Base-by-base conservation (phyloP, 169 alveolate genomes). In the Cryptosporidium andersoni region DNA sequence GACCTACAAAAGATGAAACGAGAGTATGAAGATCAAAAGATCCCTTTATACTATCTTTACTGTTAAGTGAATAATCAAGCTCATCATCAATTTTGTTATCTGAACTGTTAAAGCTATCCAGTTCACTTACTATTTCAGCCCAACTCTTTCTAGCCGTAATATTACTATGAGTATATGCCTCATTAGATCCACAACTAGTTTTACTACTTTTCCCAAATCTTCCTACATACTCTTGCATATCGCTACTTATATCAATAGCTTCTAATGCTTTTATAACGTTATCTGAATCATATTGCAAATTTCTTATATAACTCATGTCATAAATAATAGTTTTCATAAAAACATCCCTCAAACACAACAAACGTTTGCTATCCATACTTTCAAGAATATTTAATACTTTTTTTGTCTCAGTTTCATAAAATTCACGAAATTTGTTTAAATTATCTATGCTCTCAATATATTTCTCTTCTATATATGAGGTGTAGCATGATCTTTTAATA, bases 321-420 rank as follows among this genome's bases (percentile, higher is more conserved):
- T 64, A 81, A 55, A 81, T 66, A 64, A 81, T 56, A 60, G 62
- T 34, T 34, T 81, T 81, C 89, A 65, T 81, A 11, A 81, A 67
- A 37, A 67, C 43, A 36, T 81, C 89, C 39, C 51, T 55, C 5
- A 81, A 37, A 65, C 89, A 81, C 39, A 60, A 56, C 34, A 65
- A 60, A 43, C 89, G 43, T 51, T 81, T 81, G 12, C 51, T 60
- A 47, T 81, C 89, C 89, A 81, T 81, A 48, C 65, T 82, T 42
- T 81, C 82, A 34, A 81, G 48, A 11, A 63, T 60, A 56, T 51
- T 48, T 16, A 81, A 64, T 39, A 81, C 65, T 3, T 65, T 47
- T 37, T 65, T 67, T 82, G 65, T 81, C 48, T 81, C 74, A 3
- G 55, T 48, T 55, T 64, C 55, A 74, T 74, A 74, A 74, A 74